Base-by-base conservation (phyloP, 495 filamentous ascomycete species). In the Xylaria longipes region DNA sequence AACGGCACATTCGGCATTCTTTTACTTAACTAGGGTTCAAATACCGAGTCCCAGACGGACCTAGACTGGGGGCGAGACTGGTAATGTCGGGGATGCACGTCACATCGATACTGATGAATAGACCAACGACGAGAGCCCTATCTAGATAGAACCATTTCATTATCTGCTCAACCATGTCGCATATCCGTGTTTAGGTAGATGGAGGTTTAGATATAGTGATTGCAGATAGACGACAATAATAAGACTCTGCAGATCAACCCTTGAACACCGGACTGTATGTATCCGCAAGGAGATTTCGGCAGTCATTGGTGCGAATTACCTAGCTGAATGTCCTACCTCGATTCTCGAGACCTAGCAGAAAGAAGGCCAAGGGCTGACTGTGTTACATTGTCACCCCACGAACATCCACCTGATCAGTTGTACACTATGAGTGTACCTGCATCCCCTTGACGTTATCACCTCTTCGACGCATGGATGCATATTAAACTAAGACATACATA, bases 401-500 rank as follows among this genome's bases (percentile, higher is more conserved):
- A 41, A 46, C 64, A 20, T 39, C 46, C 64, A 45, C 65, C 45
- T 65, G 63, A 58, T 45, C 31, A 57, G 17, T 56, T 22, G 65
- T 43, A 29, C 63, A 37, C 57, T 17, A 46, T 11, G 61, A 57
- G 43, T 57, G 65, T 56, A 33, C 65, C 65, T 68, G 65, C 65
- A 58, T 68, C 48, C 50, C 65, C 14, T 57, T 5, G 43, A 65
- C 63, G 50, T 57, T 57, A 57, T 68, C 65, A 45, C 65, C 33
- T n/a, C 50, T 56, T 56, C 22, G 11, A 22, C 45, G 35, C 65
- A 57, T 57, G 65, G 52, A 14, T 20, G 65, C 48, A 45, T 37
- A 12, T 56, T 29, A 17, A 56, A 27, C 35, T 22, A 43, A 45
- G 15, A 45, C 41, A 1, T 6, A 64, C 61, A 45, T 45, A 12